These are phyloP conservation scores for Pulveroboletus sp. DNA, from an alignment of 768 basidiomycete genomes.

Conservation along the genomic window DNA sequence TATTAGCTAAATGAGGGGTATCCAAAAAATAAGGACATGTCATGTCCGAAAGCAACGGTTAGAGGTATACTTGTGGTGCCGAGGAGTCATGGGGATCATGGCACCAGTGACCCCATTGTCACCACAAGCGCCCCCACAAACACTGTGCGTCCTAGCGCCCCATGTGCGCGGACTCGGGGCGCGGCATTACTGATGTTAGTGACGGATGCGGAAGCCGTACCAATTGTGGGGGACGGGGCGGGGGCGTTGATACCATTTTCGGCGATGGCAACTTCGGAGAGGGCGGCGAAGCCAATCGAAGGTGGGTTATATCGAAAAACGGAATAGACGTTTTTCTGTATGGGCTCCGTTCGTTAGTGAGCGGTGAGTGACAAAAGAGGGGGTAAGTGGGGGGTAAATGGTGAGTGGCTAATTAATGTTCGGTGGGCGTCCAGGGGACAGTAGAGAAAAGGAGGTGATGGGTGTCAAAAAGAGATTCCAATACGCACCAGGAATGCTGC, in stretches of 20 bases:
- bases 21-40: neutral
- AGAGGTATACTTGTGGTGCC: no score
- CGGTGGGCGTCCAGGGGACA: neutral
- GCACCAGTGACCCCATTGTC: neutral
- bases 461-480: neutral
- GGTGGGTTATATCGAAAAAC: slow-evolving; percentile 49
- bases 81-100: neutral
- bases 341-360: neutral
- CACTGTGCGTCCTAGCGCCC: neutral
- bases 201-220: slow-evolving; percentile 44
- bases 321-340: slow-evolving; percentile 52
- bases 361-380: neutral
- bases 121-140: neutral
- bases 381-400: neutral
- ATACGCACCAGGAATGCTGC: slow-evolving; percentile 41
- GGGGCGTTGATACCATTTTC: slow-evolving; percentile 28
- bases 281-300: slow-evolving; percentile 46
- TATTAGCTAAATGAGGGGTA: neutral
- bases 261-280: slow-evolving; percentile 31
- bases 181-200: slow-evolving; percentile 21
- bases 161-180: neutral
- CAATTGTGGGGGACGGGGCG: slow-evolving; percentile 56
- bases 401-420: no score
- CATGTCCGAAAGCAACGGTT: neutral
- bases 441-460: no score